Evolutionary conservation across 2,329 filamentous ascomycete species (phyloP), one percentile per base, ranked within the genome.

Genomic region (Colletotrichum shisoi): DNA sequence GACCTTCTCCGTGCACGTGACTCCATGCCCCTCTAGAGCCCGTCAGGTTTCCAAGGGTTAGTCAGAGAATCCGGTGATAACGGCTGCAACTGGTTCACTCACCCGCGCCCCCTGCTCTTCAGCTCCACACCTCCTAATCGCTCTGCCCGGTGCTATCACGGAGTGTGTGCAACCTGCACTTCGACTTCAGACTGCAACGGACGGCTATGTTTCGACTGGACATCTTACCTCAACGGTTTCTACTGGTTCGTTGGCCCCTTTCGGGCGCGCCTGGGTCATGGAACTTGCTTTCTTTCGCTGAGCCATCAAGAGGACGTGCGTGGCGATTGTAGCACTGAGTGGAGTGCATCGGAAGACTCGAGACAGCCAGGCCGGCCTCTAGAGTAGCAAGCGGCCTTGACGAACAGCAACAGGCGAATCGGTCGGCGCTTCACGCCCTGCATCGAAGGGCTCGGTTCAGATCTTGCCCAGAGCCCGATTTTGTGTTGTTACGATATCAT

Each of bases 1-100:
- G 46, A 40, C 60, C 54, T 54, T 54, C 63, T 11, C 60, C 48
- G 60, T 19, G 24, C 64, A 67, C 64, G 64, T 67, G 64, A 67
- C 53, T 12, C 5, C 24, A 4, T 8, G 19, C 19, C 40, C n/a
- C 31, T 34, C 31, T 34, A 34, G 31, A 34, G 31, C 8, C 42
- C 13, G 37, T 17, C n/a, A 8, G 27, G 27, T 19, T 46, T 13
- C 42, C 39, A 40, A 39, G 45, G 45, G 42, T 34, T 48, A 34
- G 56, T 48, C 44, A 45, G 42, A 63, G 60, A 67, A 63, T 58
- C 42, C 64, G 64, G 64, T 63, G 64, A 53, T 40, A 31, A 17
- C 19, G 13, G 40, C 34, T 40, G 39, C 64, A 24, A 54, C 60
- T 58, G 64, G 58, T 67, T 67, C 53, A 63, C 64, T 58, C 53